phyloP scores from a whole-genome alignment of 176 grass and related monocot species.

The Elymus sibiricus region DNA sequence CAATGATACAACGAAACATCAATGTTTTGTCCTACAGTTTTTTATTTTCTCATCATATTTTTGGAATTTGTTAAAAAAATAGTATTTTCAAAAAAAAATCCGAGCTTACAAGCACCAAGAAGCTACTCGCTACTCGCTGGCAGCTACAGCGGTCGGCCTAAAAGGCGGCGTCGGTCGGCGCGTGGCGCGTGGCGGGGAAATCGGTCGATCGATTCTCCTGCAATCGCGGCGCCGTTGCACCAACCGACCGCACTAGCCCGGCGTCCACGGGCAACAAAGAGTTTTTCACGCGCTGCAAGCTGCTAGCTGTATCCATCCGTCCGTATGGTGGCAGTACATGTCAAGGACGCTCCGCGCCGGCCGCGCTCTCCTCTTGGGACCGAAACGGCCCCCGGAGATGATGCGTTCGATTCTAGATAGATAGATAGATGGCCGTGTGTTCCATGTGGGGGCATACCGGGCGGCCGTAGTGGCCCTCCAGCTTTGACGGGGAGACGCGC shows the following conservation, averaged over 20 bases:
- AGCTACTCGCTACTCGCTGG: not conserved
- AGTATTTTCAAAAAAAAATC: too few relatives aligned
- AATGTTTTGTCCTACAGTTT: too few relatives aligned
- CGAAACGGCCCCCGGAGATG: not conserved
- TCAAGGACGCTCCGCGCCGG: not conserved
- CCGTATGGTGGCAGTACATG: not conserved
- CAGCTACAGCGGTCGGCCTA: not conserved
- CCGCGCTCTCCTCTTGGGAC: not conserved
- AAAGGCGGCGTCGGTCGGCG: conserved; percentile 1
- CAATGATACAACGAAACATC: too few relatives aligned
- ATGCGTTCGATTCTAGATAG: not conserved
- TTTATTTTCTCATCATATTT: too few relatives aligned
- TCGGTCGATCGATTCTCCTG: not conserved
- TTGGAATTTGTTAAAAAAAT: too few relatives aligned
- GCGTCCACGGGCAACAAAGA: not conserved
- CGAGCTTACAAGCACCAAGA: not conserved
- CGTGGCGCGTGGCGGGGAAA: not conserved
- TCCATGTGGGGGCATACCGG: not conserved
- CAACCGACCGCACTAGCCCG: not conserved
- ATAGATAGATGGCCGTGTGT: not conserved
- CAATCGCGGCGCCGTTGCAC: not conserved
- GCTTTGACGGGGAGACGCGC: not conserved
- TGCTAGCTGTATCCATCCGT: not conserved
- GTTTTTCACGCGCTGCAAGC: too few relatives aligned
- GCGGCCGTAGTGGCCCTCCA: not conserved